Evolutionary conservation across 768 basidiomycete species (phyloP).

Genomic region (Hygrocybe coccinea): DNA sequence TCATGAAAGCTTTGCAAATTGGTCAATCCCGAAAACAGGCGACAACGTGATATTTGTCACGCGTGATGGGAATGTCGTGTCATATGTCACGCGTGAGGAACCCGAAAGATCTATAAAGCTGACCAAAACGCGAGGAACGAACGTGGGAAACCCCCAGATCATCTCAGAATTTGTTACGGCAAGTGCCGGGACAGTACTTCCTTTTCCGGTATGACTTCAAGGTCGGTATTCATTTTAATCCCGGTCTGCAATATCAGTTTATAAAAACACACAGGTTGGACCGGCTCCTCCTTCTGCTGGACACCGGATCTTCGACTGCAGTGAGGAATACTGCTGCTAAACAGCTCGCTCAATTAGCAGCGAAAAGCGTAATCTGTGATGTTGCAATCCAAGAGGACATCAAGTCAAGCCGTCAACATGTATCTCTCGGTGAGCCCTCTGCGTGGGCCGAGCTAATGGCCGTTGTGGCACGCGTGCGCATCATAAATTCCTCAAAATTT

Average conservation of each 20-base stretch:
- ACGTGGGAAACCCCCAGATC: conserved; percentile 53
- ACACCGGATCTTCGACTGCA: conserved; percentile 86
- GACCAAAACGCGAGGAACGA: conserved; percentile 44
- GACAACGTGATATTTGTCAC: neutral
- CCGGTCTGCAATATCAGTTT: neutral
- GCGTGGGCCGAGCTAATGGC: conserved; percentile 90
- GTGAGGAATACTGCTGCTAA: conserved; percentile 95
- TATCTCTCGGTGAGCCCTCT: conserved; percentile 54
- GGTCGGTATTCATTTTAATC: conserved; percentile 37
- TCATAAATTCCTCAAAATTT: neutral
- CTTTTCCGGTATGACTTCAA: conserved; percentile 71
- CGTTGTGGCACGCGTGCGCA: conserved; percentile 79
- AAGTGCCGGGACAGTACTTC: conserved; percentile 39
- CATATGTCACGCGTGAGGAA: conserved; percentile 49
- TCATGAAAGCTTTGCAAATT: too few relatives aligned
- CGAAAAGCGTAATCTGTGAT: conserved; percentile 78
- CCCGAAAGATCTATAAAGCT: conserved; percentile 25
- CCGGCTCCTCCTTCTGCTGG: conserved; percentile 91
- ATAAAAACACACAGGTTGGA: conserved; percentile 63
- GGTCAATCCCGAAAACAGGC: neutral
- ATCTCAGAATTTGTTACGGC: conserved; percentile 36
- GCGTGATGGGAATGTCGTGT: conserved; percentile 20
- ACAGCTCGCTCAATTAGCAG: conserved; percentile 89
- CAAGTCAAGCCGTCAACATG: conserved; percentile 58
- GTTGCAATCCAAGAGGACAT: conserved; percentile 76